Evolutionary conservation across 352 stramenopile genomes (phyloP), one percentile per base, ranked within the genome.

Genomic region (Peronospora destructor): DNA sequence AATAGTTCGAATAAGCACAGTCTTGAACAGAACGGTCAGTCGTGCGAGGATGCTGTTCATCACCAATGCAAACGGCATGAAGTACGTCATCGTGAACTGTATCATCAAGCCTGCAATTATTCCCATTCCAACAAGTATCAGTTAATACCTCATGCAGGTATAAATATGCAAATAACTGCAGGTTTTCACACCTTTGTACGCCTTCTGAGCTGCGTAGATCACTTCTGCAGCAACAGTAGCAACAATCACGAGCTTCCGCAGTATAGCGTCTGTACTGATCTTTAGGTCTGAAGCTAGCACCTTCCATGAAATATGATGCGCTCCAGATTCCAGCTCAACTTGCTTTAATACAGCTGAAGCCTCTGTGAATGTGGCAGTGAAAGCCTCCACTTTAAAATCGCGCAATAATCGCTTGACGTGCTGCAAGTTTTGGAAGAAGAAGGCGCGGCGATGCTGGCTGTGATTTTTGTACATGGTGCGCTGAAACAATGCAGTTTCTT

Each of bases 381-480:
- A 39, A 9, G 73, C 58, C 11, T 63, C 47, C 14, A 83, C 26
- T 36, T 67, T 66, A 28, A 85, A 44, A 39, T 76, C 61, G 1
- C 75, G 71, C 32, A 91, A 51, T 23, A 52, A 67, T 4, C 79
- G 73, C 63, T 93, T 91, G 33, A 91, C 77, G 35, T 86, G 61
- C 57, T 91, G 73, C 29, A 93, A 64, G 47, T 89, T 76, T 59
- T 87, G 72, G 53, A 75, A 94, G 61, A 88, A 94, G 30, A 77
- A 78, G 6, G 80, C 74, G 16, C 83, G 80, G 2, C 83, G 80
- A 48, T 94, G 83, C 60, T 94, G 83, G 59, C 76, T 94, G 43
- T 87, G 76, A 53, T 94, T 94, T 56, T 91, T 94, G 71, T 94
- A 94, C 73, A 94, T 88, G 12, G 50, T 72, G 23, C 76, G 77